Evolutionary conservation across 2,329 filamentous ascomycete species (phyloP), one percentile per base, ranked within the genome.

Genomic region (Cordyceps militaris): DNA sequence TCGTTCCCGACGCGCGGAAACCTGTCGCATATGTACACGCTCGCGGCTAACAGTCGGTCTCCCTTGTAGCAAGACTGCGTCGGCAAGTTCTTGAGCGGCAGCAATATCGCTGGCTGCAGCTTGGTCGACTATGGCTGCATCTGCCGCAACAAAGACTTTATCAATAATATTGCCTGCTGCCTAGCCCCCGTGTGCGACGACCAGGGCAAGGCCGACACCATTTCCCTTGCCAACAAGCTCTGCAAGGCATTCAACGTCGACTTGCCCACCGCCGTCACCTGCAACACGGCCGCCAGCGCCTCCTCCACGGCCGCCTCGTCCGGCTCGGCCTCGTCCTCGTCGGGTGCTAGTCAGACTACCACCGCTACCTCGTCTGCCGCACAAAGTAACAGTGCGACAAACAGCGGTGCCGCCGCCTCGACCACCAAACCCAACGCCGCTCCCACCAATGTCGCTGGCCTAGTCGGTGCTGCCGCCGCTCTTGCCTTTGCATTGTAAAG

Each of bases 151-250:
- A 49, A 63, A 48, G 56, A 67, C 44, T 76, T 76, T 69, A 67
- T 77, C 57, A 61, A 64, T 61, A 63, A 62, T 61, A 74, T 76
- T 49, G 71, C 74, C 53, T 77, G 74, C 70, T 76, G 74, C 62
- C 66, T 77, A 52, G 64, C 65, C 43, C 63, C 65, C 34, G 62
- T 61, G 46, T 77, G 74, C 66, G 63, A 67, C 61, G 43, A 61
- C 10, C 51, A 62, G 4, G 71, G 71, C 38, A 69, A 72, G 61
- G 59, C 65, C 1, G 59, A 62, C 1, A 72, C 74, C 50, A 68
- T 76, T 60, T 55, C 64, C 44, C 75, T 67, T 62, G 74, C 74
- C 53, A 62, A 65, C 48, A 60, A 68, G 61, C 69, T 77, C 59
- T 77, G 74, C 71, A 69, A 65, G 40, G 64, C 67, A 46, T 63